Conservation (phyloP, 495 filamentous ascomycete species). For the Astrocystis sublimbata region DNA sequence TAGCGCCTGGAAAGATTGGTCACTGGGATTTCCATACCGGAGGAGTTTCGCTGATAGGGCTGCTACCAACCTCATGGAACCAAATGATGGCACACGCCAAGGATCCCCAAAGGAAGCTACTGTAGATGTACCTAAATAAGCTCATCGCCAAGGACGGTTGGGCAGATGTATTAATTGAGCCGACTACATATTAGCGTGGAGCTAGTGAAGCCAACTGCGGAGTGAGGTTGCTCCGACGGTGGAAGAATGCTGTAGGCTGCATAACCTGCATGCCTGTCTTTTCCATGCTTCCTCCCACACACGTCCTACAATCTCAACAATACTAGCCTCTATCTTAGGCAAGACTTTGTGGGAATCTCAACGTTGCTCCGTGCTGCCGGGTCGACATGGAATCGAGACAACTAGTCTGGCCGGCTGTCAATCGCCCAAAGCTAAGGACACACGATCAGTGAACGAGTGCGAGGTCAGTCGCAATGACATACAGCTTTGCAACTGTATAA, state of each 20-base stretch:
- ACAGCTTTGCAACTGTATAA: neutral
- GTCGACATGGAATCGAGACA: neutral
- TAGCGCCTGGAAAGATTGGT: too few species aligned
- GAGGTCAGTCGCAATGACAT: neutral
- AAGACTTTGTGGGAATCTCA: neutral
- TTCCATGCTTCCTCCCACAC: too few species aligned
- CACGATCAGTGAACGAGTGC: neutral
- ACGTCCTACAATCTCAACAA: too few species aligned
- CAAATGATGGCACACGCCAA: too few species aligned
- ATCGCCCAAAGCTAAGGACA: neutral
- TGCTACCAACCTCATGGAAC: too few species aligned
- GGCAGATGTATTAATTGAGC: too few species aligned
- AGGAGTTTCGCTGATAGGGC: too few species aligned
- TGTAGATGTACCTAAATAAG: too few species aligned
- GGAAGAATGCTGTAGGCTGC: too few species aligned
- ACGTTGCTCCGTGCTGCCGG: neutral
- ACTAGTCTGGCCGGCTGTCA: neutral
- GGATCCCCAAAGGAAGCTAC: too few species aligned
- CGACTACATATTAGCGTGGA: neutral
- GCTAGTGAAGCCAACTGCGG: neutral
- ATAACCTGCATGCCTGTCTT: neutral
- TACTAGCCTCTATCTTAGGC: neutral
- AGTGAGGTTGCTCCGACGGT: slow-evolving; percentile 2
- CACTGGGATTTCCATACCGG: too few species aligned
- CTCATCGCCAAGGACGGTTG: too few species aligned